Base-by-base conservation (phyloP, 192 early-diverging fungal genomes). In the Coemansia erecta region DNA sequence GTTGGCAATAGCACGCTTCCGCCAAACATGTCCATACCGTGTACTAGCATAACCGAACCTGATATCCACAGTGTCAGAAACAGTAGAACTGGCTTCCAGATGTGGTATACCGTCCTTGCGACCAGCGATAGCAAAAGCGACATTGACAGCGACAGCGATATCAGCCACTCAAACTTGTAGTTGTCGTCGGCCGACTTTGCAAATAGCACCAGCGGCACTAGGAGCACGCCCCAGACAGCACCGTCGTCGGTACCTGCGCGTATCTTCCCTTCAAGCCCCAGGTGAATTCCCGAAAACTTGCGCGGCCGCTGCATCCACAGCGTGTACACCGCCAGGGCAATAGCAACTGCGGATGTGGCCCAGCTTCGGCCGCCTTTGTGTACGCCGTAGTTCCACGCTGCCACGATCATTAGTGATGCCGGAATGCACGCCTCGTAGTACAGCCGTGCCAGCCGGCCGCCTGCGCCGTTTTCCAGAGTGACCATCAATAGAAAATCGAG, bases 381-480 rank as follows among this genome's bases (percentile, higher is more conserved):
- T 17, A 48, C 51, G 56, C 63, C 63, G 13, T 39, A 61, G 42
- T 37, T 44, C 19, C 44, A 51, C 22, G 19, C 42, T 8, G 31
- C 56, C 3, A 54, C 17, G 8, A 55, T 42, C 13, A 59, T 18
- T 21, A 70, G 41, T 9, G 64, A 19, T 3, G 58, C 61, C 2
- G 73, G 68, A 8, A 77, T 67, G 23, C 63, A 63, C 48, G 73
- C 49, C 49, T 77, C 73, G 49, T 56, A 63, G 31, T 60, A 60
- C 50, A 62, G 56, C 49, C 67, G 73, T 17, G 18, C n/a, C 1
- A 53, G 49, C 24, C 58, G 62, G 11, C 26, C 53, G 13, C 12
- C 24, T 26, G 48, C 12, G 48, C 24, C 12, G 48, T 26, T 21
- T 50, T 14, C 24, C 18, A 21, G 7, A 14, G 13, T 50, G 24